A percentile compares a stretch with the other conserved stretches of the same genome.
Evolutionary conservation across 768 basidiomycete species (phyloP).

Genomic region (Leccinum aurantiacum): DNA sequence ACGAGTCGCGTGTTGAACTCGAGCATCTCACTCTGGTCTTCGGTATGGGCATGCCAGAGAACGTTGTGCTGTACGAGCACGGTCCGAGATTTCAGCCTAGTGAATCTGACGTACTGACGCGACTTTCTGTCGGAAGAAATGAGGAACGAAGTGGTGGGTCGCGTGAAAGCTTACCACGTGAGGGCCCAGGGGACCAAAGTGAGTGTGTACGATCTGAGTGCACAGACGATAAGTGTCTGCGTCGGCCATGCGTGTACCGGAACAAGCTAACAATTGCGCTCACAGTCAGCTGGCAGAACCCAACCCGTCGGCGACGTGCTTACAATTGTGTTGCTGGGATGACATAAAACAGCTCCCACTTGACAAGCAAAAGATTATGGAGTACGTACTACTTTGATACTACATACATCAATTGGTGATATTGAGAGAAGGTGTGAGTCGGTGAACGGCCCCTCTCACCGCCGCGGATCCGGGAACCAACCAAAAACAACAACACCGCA

Average conservation of each 20-base stretch:
- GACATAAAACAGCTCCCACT: slow-evolving; percentile 12
- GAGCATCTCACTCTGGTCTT: slow-evolving; percentile 71
- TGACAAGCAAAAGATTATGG: neutral
- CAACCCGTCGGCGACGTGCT: neutral
- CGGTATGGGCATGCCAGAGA: slow-evolving; percentile 76
- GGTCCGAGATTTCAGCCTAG: slow-evolving; percentile 63
- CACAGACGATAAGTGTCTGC: slow-evolving; percentile 60
- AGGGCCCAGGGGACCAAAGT: slow-evolving; percentile 55
- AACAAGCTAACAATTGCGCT: neutral
- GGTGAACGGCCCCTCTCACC: neutral
- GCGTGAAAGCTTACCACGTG: slow-evolving; percentile 51
- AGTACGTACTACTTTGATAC: no score
- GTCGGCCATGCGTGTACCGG: slow-evolving; percentile 53
- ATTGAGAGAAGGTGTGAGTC: slow-evolving; percentile 12
- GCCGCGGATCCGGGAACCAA: slow-evolving; percentile 8
- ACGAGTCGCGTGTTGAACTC: slow-evolving; percentile 78
- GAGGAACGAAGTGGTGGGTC: neutral
- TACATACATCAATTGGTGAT: neutral
- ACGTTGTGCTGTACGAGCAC: slow-evolving; percentile 89
- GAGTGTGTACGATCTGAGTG: slow-evolving; percentile 58
- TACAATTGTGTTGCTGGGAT: neutral
- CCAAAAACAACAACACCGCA: neutral
- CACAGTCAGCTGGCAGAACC: neutral
- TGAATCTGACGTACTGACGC: slow-evolving; percentile 71
- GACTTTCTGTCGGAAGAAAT: slow-evolving; percentile 54